Evolutionary conservation across 495 filamentous ascomycete species (phyloP).

Genomic region (Aspergillus nidulans): DNA sequence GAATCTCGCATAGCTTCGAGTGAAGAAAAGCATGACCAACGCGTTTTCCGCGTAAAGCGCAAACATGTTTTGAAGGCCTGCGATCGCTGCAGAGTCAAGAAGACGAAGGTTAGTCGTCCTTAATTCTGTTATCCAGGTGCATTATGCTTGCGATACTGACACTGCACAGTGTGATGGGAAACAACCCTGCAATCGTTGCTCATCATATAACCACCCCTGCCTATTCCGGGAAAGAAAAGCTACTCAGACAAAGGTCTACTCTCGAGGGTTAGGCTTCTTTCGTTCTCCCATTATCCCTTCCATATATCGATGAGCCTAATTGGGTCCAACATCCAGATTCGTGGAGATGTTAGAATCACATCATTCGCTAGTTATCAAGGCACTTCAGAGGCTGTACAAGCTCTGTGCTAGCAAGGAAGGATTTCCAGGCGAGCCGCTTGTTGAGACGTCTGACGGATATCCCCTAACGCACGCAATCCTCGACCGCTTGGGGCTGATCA

Average conservation of each 20-base stretch:
- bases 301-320: neutral
- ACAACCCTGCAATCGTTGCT: conserved; percentile 47
- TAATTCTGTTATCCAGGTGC: neutral
- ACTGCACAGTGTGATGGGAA: conserved; percentile 42
- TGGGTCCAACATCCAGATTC: conserved; percentile 24
- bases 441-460: conserved; percentile 38
- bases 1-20: conserved; percentile 26
- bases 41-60: conserved; percentile 46
- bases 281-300: neutral
- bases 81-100: conserved; percentile 47
- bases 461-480: conserved; percentile 45
- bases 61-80: conserved; percentile 48
- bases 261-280: conserved; percentile 34
- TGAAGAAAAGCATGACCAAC: conserved; percentile 41
- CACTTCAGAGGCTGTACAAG: conserved; percentile 42
- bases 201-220: conserved; percentile 45
- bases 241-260: conserved; percentile 46
- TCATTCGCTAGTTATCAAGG: conserved; percentile 43
- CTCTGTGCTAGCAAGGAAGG: conserved; percentile 42
- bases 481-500: conserved; percentile 44
- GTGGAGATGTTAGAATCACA: conserved; percentile 49
- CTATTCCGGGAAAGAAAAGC: conserved; percentile 46
- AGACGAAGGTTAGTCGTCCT: conserved; percentile 39
- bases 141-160: conserved; percentile 11
- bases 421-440: conserved; percentile 44